Evolutionary conservation across 371 early-diverging fungal species (phyloP).

Genomic region (Syncephalastrum contaminatum): DNA sequence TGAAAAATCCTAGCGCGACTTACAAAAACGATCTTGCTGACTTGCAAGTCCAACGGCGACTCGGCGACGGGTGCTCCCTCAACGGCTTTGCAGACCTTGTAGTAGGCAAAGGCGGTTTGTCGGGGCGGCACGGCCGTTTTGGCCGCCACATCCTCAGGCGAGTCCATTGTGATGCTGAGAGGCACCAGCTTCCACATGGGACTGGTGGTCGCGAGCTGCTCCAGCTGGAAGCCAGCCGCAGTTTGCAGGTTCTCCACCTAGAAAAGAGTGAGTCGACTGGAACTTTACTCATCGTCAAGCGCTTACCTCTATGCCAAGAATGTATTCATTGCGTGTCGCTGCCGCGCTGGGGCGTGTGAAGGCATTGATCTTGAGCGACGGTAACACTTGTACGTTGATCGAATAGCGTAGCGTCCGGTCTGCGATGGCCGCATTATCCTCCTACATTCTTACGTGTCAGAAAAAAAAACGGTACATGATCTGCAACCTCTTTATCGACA

Average conservation of each 20-base stretch:
- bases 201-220: conserved; percentile 73
- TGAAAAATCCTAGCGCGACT: conserved; percentile 11
- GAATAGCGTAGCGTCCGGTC: conserved; percentile 69
- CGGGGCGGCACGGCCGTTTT: conserved; percentile 54
- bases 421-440: conserved; percentile 62
- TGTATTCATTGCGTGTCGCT: conserved; percentile 67
- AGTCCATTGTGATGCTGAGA: conserved; percentile 40
- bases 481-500: neutral
- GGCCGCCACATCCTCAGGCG: conserved; percentile 30
- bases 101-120: conserved; percentile 66
- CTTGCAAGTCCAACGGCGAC: conserved; percentile 33
- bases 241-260: conserved; percentile 72
- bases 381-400: conserved; percentile 64
- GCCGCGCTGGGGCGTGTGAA: conserved; percentile 86
- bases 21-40: conserved; percentile 51
- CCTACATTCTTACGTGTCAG: conserved; percentile 19
- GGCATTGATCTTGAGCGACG: conserved; percentile 89
- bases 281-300: neutral
- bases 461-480: neutral
- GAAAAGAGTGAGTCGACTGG: neutral
- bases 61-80: conserved; percentile 22
- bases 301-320: conserved; percentile 85
- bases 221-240: conserved; percentile 56
- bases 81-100: conserved; percentile 44
- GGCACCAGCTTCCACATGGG: conserved; percentile 71